Conservation (phyloP, 73 alveolate species). For the Tetrahymena thermophila region DNA sequence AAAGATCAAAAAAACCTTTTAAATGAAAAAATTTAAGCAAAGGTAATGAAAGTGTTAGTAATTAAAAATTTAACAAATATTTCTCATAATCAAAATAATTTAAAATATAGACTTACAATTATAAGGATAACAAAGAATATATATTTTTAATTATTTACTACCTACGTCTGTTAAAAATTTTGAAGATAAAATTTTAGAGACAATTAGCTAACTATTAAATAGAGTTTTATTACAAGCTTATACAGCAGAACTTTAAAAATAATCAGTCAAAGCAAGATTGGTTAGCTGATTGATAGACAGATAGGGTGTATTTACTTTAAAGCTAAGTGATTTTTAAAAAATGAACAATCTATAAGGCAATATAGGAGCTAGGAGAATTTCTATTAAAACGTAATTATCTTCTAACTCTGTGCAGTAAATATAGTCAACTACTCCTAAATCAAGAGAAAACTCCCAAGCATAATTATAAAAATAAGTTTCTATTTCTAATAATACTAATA, state of each 20-base stretch:
- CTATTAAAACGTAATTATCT: background rate
- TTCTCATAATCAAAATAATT: background rate
- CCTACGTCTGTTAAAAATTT: background rate
- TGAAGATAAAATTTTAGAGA: background rate
- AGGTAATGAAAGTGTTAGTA: background rate
- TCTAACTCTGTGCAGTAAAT: background rate
- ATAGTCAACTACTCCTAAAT: background rate
- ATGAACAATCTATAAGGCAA: background rate
- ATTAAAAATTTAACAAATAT: background rate
- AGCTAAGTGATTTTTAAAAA: background rate
- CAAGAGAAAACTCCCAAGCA: background rate
- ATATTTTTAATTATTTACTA: too few species aligned
- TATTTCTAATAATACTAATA: background rate
- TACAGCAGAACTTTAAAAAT: too few species aligned
- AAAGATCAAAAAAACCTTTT: background rate
- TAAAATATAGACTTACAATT: background rate
- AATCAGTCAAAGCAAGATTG: background rate
- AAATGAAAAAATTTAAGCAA: background rate
- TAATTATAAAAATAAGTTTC: background rate
- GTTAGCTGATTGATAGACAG: background rate
- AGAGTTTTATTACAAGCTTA: background rate
- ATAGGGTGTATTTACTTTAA: background rate
- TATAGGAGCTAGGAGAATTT: background rate
- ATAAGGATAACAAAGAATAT: background rate
- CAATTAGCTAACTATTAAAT: too few species aligned